Percentiles rank a stretch among this genome's conserved stretches.
phyloP scores from a whole-genome alignment of 202 grass and related monocot species.

The Musa balbisiana region DNA sequence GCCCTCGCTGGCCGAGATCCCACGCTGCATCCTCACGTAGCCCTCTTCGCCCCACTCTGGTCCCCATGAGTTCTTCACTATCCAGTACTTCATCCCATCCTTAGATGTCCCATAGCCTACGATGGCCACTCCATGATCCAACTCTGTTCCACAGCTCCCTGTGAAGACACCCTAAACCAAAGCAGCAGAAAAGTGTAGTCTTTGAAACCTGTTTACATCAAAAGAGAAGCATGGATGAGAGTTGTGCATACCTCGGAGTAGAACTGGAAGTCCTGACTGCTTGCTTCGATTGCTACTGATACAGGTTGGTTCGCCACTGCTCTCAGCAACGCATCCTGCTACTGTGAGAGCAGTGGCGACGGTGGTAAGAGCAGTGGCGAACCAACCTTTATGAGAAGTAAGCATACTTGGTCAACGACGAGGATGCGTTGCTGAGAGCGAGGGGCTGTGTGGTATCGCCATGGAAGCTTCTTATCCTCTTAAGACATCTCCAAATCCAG shows the following conservation, averaged over 20 bases:
- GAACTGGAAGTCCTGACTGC: slow-evolving; percentile 1
- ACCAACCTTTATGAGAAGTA: too few species aligned
- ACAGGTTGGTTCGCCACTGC: slow-evolving; percentile 9
- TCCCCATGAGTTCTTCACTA: slow-evolving; percentile 12
- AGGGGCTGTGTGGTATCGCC: slow-evolving; percentile 9
- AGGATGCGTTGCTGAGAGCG: too few species aligned
- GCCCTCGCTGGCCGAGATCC: neutral
- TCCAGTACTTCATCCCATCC: slow-evolving; percentile 15
- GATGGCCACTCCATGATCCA: slow-evolving; percentile 14
- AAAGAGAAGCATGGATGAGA: neutral
- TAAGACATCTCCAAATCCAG: neutral
- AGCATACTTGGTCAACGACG: too few species aligned
- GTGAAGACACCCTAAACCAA: slow-evolving; percentile 6
- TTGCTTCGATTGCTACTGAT: slow-evolving; percentile 5
- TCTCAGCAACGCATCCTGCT: neutral
- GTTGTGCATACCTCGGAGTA: slow-evolving; percentile 6
- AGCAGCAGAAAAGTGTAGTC: neutral
- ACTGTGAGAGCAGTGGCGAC: too few species aligned
- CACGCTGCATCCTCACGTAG: slow-evolving; percentile 6
- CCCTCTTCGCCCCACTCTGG: neutral
- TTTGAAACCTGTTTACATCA: neutral
- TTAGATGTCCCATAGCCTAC: neutral
- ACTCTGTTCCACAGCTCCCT: neutral
- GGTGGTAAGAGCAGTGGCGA: too few species aligned
- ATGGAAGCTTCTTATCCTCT: slow-evolving; percentile 9